phyloP scores from a whole-genome alignment of 1,284 basidiomycete species.

The Takashimella koratensis region DNA sequence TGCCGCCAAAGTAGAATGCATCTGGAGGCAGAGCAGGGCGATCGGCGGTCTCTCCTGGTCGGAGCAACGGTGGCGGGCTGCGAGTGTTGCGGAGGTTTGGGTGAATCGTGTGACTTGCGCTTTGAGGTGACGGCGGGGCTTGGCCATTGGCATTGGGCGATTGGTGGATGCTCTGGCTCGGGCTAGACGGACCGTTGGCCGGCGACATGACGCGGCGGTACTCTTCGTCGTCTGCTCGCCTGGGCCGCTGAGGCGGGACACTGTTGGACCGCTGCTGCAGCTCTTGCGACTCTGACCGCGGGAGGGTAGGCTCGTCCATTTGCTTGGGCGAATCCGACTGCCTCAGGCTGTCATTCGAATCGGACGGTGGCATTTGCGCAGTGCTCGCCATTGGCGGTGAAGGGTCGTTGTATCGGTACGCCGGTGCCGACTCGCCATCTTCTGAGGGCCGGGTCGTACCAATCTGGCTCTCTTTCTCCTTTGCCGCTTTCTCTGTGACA shows the following conservation, averaged over 20 bases:
- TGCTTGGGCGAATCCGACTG: constrained; percentile 23
- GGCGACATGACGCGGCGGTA: constrained; percentile 48
- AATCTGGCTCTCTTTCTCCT: not conserved
- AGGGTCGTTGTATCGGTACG: not conserved
- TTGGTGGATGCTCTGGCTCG: constrained; percentile 2
- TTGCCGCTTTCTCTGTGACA: constrained; percentile 5
- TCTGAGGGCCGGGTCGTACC: not conserved
- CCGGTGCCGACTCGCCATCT: not conserved
- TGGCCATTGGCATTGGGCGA: constrained; percentile 21
- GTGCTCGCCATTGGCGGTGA: not conserved
- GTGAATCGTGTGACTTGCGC: constrained; percentile 17
- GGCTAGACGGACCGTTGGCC: constrained; percentile 50
- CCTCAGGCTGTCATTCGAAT: constrained; percentile 31
- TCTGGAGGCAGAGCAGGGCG: constrained; percentile 52
- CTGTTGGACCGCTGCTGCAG: constrained; percentile 27
- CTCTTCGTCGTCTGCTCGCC: constrained; percentile 63
- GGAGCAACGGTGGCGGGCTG: constrained; percentile 36
- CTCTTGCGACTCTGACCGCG: constrained; percentile 18
- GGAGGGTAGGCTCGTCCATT: constrained; percentile 3
- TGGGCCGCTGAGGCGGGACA: constrained; percentile 59
- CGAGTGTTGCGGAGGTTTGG: constrained; percentile 26
- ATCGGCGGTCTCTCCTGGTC: constrained; percentile 29
- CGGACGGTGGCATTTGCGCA: constrained; percentile 16
- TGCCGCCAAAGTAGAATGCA: constrained; percentile 58
- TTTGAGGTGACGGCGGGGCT: constrained; percentile 23